These are phyloP conservation scores for Xylaria sp. DNA, from an alignment of 2,329 filamentous ascomycete species.

Conservation along the genomic window DNA sequence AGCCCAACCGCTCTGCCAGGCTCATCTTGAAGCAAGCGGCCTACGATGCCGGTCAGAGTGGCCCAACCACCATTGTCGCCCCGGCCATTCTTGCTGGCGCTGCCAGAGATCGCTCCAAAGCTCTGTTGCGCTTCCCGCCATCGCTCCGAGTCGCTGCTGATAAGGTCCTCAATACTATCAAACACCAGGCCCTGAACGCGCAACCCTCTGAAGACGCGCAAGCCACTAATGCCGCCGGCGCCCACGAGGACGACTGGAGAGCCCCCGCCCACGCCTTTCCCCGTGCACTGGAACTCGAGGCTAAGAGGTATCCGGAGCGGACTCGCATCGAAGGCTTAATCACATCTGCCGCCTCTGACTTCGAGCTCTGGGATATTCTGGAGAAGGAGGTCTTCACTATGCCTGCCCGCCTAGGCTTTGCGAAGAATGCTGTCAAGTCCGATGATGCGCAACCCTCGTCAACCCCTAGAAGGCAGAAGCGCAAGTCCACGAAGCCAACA, in stretches of 20 bases:
- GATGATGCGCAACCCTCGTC: not conserved
- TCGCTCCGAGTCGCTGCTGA: slow-evolving; percentile 55
- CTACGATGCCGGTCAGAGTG: slow-evolving; percentile 40
- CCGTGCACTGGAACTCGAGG: slow-evolving; percentile 53
- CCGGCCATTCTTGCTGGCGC: slow-evolving; percentile 40
- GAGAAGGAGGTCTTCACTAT: slow-evolving; percentile 74
- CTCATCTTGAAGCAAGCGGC: slow-evolving; percentile 48
- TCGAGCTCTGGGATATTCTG: slow-evolving; percentile 74
- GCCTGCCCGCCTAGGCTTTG: slow-evolving; percentile 66
- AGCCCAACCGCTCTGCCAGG: slow-evolving; percentile 41
- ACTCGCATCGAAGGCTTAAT: slow-evolving; percentile 65
- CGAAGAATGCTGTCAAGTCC: slow-evolving; percentile 41
- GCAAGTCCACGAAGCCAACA: slow-evolving; percentile 23
- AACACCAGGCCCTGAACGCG: slow-evolving; percentile 32
- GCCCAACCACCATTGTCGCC: slow-evolving; percentile 35
- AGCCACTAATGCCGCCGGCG: not conserved
- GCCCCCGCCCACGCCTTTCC: slow-evolving; percentile 39
- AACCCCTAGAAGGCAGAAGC: slow-evolving; percentile 29
- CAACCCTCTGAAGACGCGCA: not conserved
- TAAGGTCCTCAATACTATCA: slow-evolving; percentile 52
- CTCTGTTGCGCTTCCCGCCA: slow-evolving; percentile 55
- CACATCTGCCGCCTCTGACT: slow-evolving; percentile 66
- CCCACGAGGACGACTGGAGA: slow-evolving; percentile 40
- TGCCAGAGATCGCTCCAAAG: slow-evolving; percentile 50
- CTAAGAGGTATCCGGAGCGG: slow-evolving; percentile 59